Base-by-base conservation (phyloP, 1,284 basidiomycete genomes). In the Golubevia pallescens region DNA sequence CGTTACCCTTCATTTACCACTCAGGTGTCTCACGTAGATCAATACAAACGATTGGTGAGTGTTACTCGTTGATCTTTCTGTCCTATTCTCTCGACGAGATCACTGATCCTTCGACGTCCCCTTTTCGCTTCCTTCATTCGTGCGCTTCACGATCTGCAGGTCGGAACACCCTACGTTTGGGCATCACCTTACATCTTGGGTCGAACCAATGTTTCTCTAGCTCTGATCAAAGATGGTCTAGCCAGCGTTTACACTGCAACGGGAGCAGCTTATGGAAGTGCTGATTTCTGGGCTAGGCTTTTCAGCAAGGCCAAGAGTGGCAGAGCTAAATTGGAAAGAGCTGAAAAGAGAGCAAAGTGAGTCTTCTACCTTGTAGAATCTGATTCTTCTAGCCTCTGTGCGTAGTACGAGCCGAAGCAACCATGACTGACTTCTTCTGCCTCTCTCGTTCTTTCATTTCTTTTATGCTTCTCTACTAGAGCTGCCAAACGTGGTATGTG, bases 161-260 rank as follows among this genome's bases (percentile, higher is more conserved):
- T 84, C 10, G 82, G 75, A 3, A 81, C 78, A 16, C 79, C 81
- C 1, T 85, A 85, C 63, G 78, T 85, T 3, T 83, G 67, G 69
- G 38, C 65, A 13, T 38, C 69, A 14, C 82, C 82, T 1, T 85
- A 85, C 66, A 52, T 85, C 5, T 68, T 81, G 8, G 81, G 81
- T 19, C 73, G 74, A 34, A 82, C 81, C 0, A 84, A 85, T 53
- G 79, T 85, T 5, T 78, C 77, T 5, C 63, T 80, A 19, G 58
- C 63, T 5, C 71, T 85, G 62, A 77, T 84, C 38, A 70, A 80
- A 58, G 54, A 72, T 24, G 82, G 82, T 4, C 64, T 84, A 14
- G 82, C 82, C 0, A 80, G 76, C 2, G 82, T 85, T 23, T 85
- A 85, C 53, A 61, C 77, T 42, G 65, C 73, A 10, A 63, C 74